phyloP scores from a whole-genome alignment of 176 grass and related monocot genomes.

The Phyllostachys edulis region DNA sequence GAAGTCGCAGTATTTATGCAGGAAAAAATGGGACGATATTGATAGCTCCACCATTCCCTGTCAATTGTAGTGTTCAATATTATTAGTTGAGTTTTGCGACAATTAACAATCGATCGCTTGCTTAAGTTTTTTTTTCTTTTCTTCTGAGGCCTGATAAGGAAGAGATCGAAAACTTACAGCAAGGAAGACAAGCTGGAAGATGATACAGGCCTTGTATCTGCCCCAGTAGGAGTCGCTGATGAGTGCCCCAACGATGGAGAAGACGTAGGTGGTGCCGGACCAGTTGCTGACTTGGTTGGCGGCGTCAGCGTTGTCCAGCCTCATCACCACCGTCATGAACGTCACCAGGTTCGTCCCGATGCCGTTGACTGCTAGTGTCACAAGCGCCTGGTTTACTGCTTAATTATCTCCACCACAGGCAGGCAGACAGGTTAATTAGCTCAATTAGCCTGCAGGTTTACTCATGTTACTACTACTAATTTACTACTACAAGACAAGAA shows the following conservation, averaged over 20 bases:
- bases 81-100: too few relatives aligned
- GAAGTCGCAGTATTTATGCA: conserved; percentile 40
- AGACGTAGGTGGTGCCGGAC: conserved; percentile 65
- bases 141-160: too few relatives aligned
- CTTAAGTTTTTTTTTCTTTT: too few relatives aligned
- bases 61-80: background rate
- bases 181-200: conserved; percentile 67
- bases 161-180: conserved; percentile 28
- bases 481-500: background rate
- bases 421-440: background rate
- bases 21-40: conserved; percentile 41
- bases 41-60: conserved; percentile 58
- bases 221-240: conserved; percentile 78
- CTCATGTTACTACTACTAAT: background rate
- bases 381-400: conserved; percentile 69
- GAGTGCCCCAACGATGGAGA: conserved; percentile 68
- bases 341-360: conserved; percentile 60
- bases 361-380: conserved; percentile 62
- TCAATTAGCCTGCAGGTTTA: background rate
- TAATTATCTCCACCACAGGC: background rate
- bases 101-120: too few relatives aligned
- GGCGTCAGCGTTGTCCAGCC: conserved; percentile 53
- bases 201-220: conserved; percentile 64
- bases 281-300: conserved; percentile 65
- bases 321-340: conserved; percentile 68